phyloP scores from a whole-genome alignment of 2,329 filamentous ascomycete genomes.

The Fusarium cicatricum region DNA sequence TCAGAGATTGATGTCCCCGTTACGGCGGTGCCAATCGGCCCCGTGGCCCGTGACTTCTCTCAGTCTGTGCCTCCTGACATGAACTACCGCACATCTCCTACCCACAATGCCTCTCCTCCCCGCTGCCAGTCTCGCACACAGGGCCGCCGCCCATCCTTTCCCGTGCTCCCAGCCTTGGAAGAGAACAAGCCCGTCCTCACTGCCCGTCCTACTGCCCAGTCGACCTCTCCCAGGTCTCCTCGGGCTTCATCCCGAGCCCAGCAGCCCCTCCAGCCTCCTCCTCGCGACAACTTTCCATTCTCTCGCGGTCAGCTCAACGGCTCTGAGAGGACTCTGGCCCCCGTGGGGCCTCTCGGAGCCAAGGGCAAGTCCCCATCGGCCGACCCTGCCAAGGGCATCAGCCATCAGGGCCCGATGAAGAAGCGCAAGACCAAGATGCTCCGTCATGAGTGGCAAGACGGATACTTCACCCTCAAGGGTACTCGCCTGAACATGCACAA shows the following conservation, averaged over 20 bases:
- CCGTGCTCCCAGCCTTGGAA: slow-evolving; percentile 72
- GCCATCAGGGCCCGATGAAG: slow-evolving; percentile 89
- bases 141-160: slow-evolving; percentile 71
- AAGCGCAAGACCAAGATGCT: slow-evolving; percentile 91
- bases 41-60: slow-evolving; percentile 79
- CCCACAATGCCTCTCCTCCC: slow-evolving; percentile 47
- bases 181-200: slow-evolving; percentile 64
- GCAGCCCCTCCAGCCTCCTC: slow-evolving; percentile 59
- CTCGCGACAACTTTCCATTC: slow-evolving; percentile 65
- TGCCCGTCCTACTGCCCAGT: slow-evolving; percentile 39
- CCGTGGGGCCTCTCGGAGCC: slow-evolving; percentile 40
- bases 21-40: slow-evolving; percentile 74
- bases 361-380: slow-evolving; percentile 42
- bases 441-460: slow-evolving; percentile 92
- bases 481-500: slow-evolving; percentile 81
- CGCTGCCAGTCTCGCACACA: slow-evolving; percentile 65
- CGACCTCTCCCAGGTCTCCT: slow-evolving; percentile 49
- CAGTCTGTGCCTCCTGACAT: slow-evolving; percentile 96
- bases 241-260: slow-evolving; percentile 46
- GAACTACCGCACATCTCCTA: slow-evolving; percentile 69
- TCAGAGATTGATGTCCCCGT: slow-evolving; percentile 91
- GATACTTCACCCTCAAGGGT: slow-evolving; percentile 86
- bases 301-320: slow-evolving; percentile 56
- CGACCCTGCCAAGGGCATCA: slow-evolving; percentile 60
- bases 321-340: slow-evolving; percentile 57